These are phyloP conservation scores for Trichophyton mentagrophytes DNA, from an alignment of 2,329 filamentous ascomycete species.

Conservation along the genomic window DNA sequence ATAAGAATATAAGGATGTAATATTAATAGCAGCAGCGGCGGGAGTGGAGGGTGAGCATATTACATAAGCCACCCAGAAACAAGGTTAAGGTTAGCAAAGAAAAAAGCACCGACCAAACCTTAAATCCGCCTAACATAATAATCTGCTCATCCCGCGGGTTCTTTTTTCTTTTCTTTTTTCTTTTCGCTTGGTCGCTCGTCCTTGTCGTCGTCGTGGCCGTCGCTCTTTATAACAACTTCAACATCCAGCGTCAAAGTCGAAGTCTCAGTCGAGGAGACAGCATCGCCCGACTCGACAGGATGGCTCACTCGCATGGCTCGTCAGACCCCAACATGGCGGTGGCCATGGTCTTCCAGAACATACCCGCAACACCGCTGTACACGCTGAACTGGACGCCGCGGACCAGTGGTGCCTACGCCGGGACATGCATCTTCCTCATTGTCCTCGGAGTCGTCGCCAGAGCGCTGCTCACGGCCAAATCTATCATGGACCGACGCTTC, in stretches of 20 bases:
- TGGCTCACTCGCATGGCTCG: conserved; percentile 3
- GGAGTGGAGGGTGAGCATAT: not conserved
- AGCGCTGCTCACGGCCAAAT: conserved; percentile 56
- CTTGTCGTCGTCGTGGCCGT: not conserved
- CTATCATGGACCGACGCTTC: conserved; percentile 50
- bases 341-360: conserved; percentile 34
- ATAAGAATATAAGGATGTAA: too few species aligned
- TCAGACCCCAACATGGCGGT: conserved; percentile 14
- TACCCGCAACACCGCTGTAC: conserved; percentile 51
- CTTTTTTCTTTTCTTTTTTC: not conserved
- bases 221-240: not conserved
- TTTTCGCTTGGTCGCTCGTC: not conserved
- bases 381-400: conserved; percentile 61
- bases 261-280: not conserved
- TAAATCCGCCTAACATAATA: not conserved
- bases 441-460: conserved; percentile 59
- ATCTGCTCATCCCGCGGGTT: not conserved
- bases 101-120: too few species aligned
- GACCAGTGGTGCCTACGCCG: conserved; percentile 61
- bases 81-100: not conserved
- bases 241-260: not conserved
- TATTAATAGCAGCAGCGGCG: not conserved
- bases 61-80: not conserved
- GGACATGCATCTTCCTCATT: conserved; percentile 84
- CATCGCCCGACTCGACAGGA: not conserved